Percentiles rank a stretch among this genome's conserved stretches.
Evolutionary conservation across 2,329 filamentous ascomycete species (phyloP).

Genomic region (Penicillium sp.): DNA sequence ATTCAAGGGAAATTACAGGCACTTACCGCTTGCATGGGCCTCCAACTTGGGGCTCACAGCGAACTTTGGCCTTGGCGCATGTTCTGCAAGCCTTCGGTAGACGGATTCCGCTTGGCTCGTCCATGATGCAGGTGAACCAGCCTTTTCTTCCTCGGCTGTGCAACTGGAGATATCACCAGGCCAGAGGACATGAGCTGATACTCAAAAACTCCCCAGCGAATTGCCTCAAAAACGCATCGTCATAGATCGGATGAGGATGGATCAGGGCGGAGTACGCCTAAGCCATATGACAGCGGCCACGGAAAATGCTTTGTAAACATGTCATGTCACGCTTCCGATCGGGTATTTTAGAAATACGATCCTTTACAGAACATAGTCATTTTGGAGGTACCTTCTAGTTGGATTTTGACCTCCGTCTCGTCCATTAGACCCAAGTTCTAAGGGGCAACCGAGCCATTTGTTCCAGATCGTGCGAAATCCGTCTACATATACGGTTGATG

Average conservation of each 20-base stretch:
- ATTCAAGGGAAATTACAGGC: background rate
- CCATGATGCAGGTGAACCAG: conserved; percentile 7
- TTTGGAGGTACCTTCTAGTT: no score
- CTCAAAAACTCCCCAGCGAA: background rate
- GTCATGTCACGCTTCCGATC: no score
- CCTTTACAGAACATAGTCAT: no score
- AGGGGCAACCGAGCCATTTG: no score
- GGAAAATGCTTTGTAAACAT: no score
- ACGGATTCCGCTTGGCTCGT: conserved; percentile 9
- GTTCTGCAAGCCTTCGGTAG: conserved; percentile 21
- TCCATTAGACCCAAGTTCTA: no score
- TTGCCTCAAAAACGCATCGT: background rate
- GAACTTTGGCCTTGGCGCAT: conserved; percentile 26
- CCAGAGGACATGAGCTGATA: background rate
- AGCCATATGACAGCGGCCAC: no score
- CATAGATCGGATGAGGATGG: background rate
- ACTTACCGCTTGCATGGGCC: conserved; percentile 20
- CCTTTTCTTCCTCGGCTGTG: background rate
- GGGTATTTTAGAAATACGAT: no score
- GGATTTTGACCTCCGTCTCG: no score
- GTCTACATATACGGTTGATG: no score
- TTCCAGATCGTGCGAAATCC: no score
- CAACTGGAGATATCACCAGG: background rate
- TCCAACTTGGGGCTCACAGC: conserved; percentile 18
- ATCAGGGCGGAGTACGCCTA: no score